These are phyloP conservation scores for Kuraishia hungarica DNA, from an alignment of 805 yeast species.

Conservation along the genomic window DNA sequence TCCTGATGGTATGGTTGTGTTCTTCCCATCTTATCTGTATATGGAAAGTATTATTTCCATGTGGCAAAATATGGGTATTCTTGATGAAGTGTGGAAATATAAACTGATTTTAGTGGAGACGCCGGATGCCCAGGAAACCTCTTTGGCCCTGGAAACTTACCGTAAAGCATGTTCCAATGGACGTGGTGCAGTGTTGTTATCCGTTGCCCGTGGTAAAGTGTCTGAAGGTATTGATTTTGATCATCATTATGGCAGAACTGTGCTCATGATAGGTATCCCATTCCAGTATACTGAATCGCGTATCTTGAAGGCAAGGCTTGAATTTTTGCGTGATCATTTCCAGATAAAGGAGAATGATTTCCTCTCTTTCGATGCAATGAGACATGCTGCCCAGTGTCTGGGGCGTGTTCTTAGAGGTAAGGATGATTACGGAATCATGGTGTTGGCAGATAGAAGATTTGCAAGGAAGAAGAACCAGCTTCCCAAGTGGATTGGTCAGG, in stretches of 20 bases:
- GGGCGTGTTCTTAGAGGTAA: constrained; percentile 97
- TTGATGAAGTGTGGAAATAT: constrained; percentile 98
- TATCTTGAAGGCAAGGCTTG: constrained; percentile 88
- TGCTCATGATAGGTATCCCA: constrained; percentile 97
- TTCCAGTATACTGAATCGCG: constrained; percentile 98
- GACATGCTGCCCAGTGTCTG: constrained; percentile 98
- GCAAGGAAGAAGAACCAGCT: constrained; percentile 77
- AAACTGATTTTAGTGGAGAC: constrained; percentile 93
- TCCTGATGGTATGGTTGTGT: constrained; percentile 97
- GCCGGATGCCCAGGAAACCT: constrained; percentile 98
- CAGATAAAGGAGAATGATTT: constrained; percentile 93
- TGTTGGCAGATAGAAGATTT: constrained; percentile 90
- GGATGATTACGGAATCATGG: constrained; percentile 98
- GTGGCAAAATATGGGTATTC: constrained; percentile 98
- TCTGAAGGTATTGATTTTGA: constrained; percentile 99
- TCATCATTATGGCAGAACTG: constrained; percentile 96
- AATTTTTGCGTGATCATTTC: constrained; percentile 85
- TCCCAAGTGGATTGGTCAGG: constrained; percentile 97
- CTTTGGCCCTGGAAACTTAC: constrained; percentile 90
- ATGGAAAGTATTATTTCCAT: constrained; percentile 97
- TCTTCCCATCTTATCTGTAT: constrained; percentile 92
- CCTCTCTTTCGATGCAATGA: constrained; percentile 96
- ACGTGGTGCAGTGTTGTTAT: constrained; percentile 89
- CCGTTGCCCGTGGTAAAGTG: constrained; percentile 98
- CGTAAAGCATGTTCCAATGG: constrained; percentile 96